Conservation (phyloP, 163 green algal species). For the Botryococcus braunii region DNA sequence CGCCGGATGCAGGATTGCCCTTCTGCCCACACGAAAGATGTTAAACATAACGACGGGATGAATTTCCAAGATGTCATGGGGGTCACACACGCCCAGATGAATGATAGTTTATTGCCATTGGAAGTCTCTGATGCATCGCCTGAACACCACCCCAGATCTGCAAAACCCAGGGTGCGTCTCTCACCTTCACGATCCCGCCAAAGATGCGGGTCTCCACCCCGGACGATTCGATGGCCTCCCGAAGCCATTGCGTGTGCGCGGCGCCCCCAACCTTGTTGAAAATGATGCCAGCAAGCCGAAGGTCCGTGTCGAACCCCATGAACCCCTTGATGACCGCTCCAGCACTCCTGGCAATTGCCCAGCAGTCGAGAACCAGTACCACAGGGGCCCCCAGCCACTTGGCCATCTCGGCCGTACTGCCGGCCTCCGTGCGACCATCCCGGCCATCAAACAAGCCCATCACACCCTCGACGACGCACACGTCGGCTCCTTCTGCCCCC, state of each 20-base stretch:
- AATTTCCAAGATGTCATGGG: too few relatives aligned
- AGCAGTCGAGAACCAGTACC: slow-evolving; percentile 77
- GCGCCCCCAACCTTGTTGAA: slow-evolving; percentile 52
- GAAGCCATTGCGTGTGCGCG: slow-evolving; percentile 47
- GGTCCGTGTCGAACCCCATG: slow-evolving; percentile 27
- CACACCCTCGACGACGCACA: slow-evolving; percentile 69
- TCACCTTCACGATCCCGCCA: slow-evolving; percentile 46
- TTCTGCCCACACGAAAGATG: too few relatives aligned
- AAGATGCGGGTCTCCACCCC: slow-evolving; percentile 30
- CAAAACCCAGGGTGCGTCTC: too few relatives aligned
- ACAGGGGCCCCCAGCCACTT: slow-evolving; percentile 71
- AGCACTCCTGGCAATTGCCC: slow-evolving; percentile 45
- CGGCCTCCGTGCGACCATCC: slow-evolving; percentile 58
- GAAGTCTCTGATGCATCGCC: too few relatives aligned
- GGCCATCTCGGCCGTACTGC: slow-evolving; percentile 75
- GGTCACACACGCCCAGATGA: background rate
- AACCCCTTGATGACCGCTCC: slow-evolving; percentile 58
- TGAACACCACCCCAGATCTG: too few relatives aligned
- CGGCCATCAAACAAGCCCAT: slow-evolving; percentile 69
- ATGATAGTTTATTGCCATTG: background rate
- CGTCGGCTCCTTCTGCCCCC: slow-evolving; percentile 42
- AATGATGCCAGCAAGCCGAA: slow-evolving; percentile 50
- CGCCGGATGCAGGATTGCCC: too few relatives aligned
- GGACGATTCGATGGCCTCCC: slow-evolving; percentile 33
- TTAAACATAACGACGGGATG: too few relatives aligned